Evolutionary conservation across 495 filamentous ascomycete genomes (phyloP), one percentile per base, ranked within the genome.

Genomic region (Penicillium manginii): DNA sequence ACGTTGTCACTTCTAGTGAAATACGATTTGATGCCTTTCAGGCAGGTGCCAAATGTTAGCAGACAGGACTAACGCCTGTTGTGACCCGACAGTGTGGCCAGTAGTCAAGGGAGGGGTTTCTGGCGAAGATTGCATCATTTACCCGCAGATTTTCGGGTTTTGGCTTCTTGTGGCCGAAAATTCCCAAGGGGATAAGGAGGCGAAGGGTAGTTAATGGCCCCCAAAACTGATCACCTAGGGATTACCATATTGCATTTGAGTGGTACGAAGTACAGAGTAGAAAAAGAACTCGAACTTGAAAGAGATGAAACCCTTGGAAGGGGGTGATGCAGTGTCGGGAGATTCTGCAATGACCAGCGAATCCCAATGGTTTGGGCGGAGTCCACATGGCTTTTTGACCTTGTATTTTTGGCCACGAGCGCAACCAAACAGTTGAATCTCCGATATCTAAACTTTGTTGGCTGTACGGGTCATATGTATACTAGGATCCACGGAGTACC

Each of bases 71-170:
- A 43, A 43, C n/a, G 40, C 40, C 40, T 47, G 45, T 47, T 15
- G 21, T 47, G 45, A 47, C 45, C 45, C 45, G 45, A 11, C 21
- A 15, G 10, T 23, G 45, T 47, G 45, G 45, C 19, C 45, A 47
- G 22, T 8, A 47, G 45, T 5, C 45, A 22, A 1, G 21, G 45
- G 45, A 22, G 45, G 45, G 19, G 22, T 19, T 19, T n/a, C 18
- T 47, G 9, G 22, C 22, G 45, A 47, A 37, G 15, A 47, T 47
- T 47, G 45, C 45, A 47, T 47, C 45, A 47, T 47, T 47, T 10
- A n/a, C 14, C 4, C 9, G 0, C 18, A 26, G n/a, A 0, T 10
- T 47, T 47, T 47, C 45, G 45, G 45, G 45, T 22, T 47, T 47
- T 47, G 22, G 19, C 3, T 9, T 12, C 45, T 47, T 47, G 45